phyloP scores from a whole-genome alignment of 2,329 filamentous ascomycete species.

The Fusarium irregulare region DNA sequence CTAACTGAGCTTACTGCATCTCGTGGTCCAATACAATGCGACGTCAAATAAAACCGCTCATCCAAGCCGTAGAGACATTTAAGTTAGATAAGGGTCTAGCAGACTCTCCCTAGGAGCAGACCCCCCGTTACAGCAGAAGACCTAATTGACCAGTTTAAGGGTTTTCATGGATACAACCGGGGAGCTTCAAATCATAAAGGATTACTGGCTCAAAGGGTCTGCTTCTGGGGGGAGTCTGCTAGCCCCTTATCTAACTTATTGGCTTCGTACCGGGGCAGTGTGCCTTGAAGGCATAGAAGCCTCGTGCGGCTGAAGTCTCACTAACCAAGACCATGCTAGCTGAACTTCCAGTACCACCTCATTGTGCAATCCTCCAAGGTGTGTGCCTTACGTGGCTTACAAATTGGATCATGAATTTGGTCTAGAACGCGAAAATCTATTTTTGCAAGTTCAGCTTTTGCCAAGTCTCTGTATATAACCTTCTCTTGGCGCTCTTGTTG shows the following conservation, averaged over 20 bases:
- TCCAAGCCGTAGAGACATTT: too few species aligned
- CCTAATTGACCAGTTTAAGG: too few species aligned
- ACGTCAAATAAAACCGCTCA: rapidly evolving
- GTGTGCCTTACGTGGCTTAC: slow-evolving; percentile 27
- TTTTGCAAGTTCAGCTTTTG: neutral
- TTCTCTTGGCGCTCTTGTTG: neutral
- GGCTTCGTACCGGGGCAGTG: neutral
- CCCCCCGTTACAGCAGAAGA: too few species aligned
- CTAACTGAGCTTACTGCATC: too few species aligned
- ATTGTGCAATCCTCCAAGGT: neutral
- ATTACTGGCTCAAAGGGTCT: too few species aligned
- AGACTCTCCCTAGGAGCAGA: too few species aligned
- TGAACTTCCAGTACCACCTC: rapidly evolving
- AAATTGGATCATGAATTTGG: neutral
- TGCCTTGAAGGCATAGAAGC: neutral
- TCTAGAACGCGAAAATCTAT: neutral
- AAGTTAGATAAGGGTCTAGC: too few species aligned
- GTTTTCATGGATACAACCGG: too few species aligned
- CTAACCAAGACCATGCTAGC: slow-evolving; percentile 8
- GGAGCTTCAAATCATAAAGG: too few species aligned
- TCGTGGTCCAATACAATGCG: rapidly evolving
- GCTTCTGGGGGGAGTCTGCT: too few species aligned
- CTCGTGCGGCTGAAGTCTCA: slow-evolving; percentile 26
- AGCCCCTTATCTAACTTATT: too few species aligned
- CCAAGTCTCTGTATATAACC: neutral